Conservation (phyloP, 1,139 yeast genomes). For the Saccharomycopsis hybrid region DNA sequence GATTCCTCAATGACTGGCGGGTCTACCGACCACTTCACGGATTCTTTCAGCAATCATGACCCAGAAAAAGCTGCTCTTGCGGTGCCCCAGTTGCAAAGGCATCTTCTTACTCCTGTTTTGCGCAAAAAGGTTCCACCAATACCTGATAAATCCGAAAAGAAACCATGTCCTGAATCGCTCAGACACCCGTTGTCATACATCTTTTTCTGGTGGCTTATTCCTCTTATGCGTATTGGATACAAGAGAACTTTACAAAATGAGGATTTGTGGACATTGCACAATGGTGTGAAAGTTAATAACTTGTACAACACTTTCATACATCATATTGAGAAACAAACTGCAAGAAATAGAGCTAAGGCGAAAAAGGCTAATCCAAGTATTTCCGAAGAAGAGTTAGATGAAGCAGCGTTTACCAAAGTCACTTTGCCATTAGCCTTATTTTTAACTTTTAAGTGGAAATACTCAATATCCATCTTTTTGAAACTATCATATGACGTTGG, state of each 20-base stretch:
- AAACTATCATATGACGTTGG: constrained; percentile 24
- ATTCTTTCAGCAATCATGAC: too few relatives aligned
- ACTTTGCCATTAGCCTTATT: constrained; percentile 26
- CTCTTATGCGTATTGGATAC: constrained; percentile 44
- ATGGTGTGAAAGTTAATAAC: constrained; percentile 34
- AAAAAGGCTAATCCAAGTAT: constrained; percentile 24
- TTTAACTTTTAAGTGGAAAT: constrained; percentile 32
- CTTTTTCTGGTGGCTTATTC: constrained; percentile 47
- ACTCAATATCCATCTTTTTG: constrained; percentile 26
- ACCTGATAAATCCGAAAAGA: constrained; percentile 36
- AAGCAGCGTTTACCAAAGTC: constrained; percentile 5
- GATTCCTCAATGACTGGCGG: too few relatives aligned
- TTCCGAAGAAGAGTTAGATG: constrained; percentile 18
- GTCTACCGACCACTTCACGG: too few relatives aligned
- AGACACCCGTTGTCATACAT: constrained; percentile 26
- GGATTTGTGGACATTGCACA: constrained; percentile 39
- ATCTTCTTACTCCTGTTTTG: constrained; percentile 30
- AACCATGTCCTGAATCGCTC: constrained; percentile 32
- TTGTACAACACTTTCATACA: constrained; percentile 32
- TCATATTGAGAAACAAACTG: constrained; percentile 27
- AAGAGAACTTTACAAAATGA: constrained; percentile 42
- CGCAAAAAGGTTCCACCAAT: constrained; percentile 35
- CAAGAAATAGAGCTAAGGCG: constrained; percentile 26
- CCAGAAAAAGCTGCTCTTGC: too few relatives aligned
- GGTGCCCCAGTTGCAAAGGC: constrained; percentile 75